A percentile compares a stretch with the other conserved stretches of the same genome.
Conservation (phyloP, 768 basidiomycete genomes). For the Kondoa subrosea region DNA sequence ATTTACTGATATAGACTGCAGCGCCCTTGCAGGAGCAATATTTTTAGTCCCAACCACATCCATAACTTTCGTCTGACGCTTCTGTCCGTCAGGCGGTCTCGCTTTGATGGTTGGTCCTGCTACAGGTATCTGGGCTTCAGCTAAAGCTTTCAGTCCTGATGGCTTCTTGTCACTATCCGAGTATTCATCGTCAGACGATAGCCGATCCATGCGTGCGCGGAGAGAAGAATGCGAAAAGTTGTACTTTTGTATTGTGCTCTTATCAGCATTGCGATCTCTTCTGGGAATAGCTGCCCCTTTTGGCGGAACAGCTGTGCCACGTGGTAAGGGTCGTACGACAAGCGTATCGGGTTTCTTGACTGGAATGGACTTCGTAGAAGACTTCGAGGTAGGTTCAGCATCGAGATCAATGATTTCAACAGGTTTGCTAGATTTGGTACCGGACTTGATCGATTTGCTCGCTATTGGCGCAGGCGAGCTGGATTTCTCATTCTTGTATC, state of each 20-base stretch:
- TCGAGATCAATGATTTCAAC: neutral
- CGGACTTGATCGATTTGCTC: conserved; percentile 1
- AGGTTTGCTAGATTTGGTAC: neutral
- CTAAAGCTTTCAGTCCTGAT: conserved; percentile 23
- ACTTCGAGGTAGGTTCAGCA: neutral
- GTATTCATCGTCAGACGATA: neutral
- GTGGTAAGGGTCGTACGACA: neutral
- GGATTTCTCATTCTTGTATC: neutral
- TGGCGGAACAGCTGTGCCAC: neutral
- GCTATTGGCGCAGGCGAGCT: conserved; percentile 1
- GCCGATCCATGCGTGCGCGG: neutral
- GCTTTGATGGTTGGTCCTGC: conserved; percentile 22
- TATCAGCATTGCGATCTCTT: neutral
- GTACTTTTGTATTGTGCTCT: neutral
- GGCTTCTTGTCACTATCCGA: conserved; percentile 31
- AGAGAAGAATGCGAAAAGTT: neutral
- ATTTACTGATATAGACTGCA: neutral
- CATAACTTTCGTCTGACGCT: conserved; percentile 49
- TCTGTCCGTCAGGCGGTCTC: conserved; percentile 16
- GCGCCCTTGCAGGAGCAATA: neutral
- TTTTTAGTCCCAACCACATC: conserved; percentile 30
- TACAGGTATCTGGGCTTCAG: conserved; percentile 30
- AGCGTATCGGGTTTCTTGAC: neutral
- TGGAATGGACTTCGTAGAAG: neutral
- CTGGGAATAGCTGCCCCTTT: neutral